Conservation (phyloP, 176 grass and related monocot species). For the Eragrostis curvula region DNA sequence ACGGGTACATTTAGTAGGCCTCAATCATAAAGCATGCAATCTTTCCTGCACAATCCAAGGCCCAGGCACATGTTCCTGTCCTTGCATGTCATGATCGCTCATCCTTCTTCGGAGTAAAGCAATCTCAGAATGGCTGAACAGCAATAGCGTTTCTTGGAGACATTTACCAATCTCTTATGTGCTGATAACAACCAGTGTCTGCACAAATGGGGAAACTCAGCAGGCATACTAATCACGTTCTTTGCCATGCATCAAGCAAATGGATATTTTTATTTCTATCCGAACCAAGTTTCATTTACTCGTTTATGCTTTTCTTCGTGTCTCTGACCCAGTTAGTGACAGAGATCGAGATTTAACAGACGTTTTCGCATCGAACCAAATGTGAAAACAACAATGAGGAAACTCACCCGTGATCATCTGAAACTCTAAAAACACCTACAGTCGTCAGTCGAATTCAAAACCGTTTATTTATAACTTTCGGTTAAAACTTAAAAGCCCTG, state of each 20-base stretch:
- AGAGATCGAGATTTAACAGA: too few species aligned
- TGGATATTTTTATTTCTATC: background rate
- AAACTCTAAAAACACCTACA: too few species aligned
- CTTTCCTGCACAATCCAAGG: background rate
- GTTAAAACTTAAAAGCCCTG: too few species aligned
- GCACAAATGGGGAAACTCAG: background rate
- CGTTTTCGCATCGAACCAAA: too few species aligned
- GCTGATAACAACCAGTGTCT: conserved; percentile 17
- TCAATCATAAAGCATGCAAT: background rate
- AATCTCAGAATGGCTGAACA: conserved; percentile 7
- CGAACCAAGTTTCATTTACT: background rate
- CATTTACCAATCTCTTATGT: conserved; percentile 23
- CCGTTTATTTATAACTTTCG: too few species aligned
- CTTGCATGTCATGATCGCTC: conserved; percentile 14
- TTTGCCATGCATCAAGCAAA: background rate
- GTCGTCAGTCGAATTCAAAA: too few species aligned
- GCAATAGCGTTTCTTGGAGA: background rate
- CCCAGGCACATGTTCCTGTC: conserved; percentile 26
- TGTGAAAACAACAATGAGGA: too few species aligned
- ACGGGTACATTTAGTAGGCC: background rate
- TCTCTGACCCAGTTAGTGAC: too few species aligned
- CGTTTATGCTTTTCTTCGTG: too few species aligned
- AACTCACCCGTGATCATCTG: too few species aligned
- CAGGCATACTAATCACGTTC: background rate
- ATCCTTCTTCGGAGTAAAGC: background rate